Evolutionary conservation across 2,329 filamentous ascomycete species (phyloP).

Genomic region (Fusarium tuaranense): DNA sequence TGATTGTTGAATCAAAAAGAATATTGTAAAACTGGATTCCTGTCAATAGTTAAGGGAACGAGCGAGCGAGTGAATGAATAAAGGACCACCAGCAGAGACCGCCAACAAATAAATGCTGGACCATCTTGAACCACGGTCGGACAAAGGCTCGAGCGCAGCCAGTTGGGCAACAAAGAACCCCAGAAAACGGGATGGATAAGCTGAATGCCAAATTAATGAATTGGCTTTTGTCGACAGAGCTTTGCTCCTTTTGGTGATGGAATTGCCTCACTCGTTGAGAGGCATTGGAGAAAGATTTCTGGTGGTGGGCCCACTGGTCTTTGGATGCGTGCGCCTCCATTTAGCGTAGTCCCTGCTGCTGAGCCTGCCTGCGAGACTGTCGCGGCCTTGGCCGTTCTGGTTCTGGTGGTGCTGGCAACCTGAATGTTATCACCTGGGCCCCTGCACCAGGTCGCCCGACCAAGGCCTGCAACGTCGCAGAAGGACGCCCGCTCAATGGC

Average conservation of each 20-base stretch:
- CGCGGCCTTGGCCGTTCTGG: slow-evolving; percentile 34
- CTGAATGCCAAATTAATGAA: slow-evolving; percentile 34
- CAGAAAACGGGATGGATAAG: slow-evolving; percentile 15
- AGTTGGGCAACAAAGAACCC: slow-evolving; percentile 34
- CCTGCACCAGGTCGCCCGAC: slow-evolving; percentile 36
- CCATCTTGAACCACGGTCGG: slow-evolving; percentile 29
- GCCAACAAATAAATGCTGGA: slow-evolving; percentile 20
- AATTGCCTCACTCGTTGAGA: slow-evolving; percentile 29
- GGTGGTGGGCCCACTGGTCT: slow-evolving; percentile 38
- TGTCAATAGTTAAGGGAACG: slow-evolving; percentile 7
- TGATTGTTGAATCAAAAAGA: not conserved
- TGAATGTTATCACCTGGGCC: slow-evolving; percentile 38
- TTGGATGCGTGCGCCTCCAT: slow-evolving; percentile 38
- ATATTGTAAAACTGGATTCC: not conserved
- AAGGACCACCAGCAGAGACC: slow-evolving; percentile 24
- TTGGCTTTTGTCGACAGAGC: slow-evolving; percentile 32
- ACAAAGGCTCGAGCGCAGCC: slow-evolving; percentile 38
- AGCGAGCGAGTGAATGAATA: slow-evolving; percentile 11
- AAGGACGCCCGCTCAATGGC: slow-evolving; percentile 38
- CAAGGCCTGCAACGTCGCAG: slow-evolving; percentile 32
- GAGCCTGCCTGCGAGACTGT: slow-evolving; percentile 27
- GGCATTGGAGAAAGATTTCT: slow-evolving; percentile 35
- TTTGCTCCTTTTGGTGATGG: slow-evolving; percentile 22
- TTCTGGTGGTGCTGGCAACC: slow-evolving; percentile 21
- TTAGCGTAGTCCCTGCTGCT: slow-evolving; percentile 38